Conservation (phyloP, 768 basidiomycete genomes). For the Rhizopogon rudus region DNA sequence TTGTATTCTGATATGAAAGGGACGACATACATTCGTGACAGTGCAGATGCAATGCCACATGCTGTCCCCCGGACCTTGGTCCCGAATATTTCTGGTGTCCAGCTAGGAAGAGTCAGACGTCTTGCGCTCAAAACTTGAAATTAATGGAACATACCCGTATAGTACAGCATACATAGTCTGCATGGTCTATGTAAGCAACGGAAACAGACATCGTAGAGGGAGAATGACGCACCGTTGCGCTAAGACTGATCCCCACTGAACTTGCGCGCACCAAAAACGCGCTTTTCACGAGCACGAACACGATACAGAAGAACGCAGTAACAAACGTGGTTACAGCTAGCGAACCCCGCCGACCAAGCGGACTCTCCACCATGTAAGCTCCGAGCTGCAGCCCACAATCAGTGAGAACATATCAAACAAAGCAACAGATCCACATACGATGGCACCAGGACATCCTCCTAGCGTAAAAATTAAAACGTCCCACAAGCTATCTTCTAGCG, state of each 20-base stretch:
- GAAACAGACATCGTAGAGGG: neutral
- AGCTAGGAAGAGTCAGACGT: conserved; percentile 28
- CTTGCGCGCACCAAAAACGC: conserved; percentile 58
- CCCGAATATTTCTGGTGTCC: conserved; percentile 86
- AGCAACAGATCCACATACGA: conserved; percentile 43
- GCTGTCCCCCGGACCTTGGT: conserved; percentile 87
- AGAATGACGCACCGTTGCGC: conserved; percentile 44
- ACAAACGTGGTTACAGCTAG: conserved; percentile 71
- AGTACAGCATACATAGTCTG: conserved; percentile 86
- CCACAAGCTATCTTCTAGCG: conserved; percentile 64
- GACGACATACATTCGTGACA: conserved; percentile 70
- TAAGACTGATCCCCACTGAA: conserved; percentile 74
- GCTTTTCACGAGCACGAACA: conserved; percentile 58
- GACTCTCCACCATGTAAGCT: conserved; percentile 72
- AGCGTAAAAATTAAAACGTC: conserved; percentile 85
- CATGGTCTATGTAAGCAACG: neutral
- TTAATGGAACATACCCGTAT: conserved; percentile 43
- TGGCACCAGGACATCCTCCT: conserved; percentile 79
- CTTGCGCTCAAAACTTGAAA: neutral
- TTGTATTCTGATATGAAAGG: neutral
- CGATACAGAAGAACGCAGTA: conserved; percentile 69
- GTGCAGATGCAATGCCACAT: conserved; percentile 80
- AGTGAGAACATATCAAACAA: neutral
- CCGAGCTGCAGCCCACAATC: conserved; percentile 50
- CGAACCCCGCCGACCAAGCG: conserved; percentile 67